A percentile compares a stretch with the other conserved stretches of the same genome.
phyloP scores from a whole-genome alignment of 257 asterid genomes.

The Eucommia ulmoides region DNA sequence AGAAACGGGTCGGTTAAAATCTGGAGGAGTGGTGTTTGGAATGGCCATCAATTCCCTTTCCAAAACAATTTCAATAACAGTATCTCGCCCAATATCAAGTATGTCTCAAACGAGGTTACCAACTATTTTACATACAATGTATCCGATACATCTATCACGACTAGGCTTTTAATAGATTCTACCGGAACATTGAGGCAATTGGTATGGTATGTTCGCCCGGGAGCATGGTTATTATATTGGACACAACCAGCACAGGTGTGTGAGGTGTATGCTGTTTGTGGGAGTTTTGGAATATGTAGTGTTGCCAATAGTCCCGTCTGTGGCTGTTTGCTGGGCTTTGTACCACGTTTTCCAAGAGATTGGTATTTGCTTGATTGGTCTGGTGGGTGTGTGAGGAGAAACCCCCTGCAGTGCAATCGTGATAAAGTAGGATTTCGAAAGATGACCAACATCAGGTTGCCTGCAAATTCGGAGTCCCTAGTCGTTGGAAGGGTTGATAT shows the following conservation, averaged over 20 bases:
- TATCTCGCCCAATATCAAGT: not conserved
- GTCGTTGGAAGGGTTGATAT: conserved; percentile 11
- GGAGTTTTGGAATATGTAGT: conserved; percentile 3
- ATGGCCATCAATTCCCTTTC: conserved; percentile 11
- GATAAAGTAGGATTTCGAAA: conserved; percentile 16
- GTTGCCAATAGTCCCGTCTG: not conserved
- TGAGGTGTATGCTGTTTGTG: conserved; percentile 4
- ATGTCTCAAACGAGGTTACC: not conserved
- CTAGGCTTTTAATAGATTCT: not conserved
- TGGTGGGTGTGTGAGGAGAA: conserved; percentile 25
- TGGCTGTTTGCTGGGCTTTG: conserved; percentile 6
- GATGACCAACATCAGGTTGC: conserved; percentile 14
- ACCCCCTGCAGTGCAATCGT: conserved; percentile 20
- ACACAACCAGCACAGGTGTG: not conserved
- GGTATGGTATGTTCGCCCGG: not conserved
- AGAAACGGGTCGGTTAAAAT: conserved; percentile 12
- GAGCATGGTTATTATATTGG: not conserved
- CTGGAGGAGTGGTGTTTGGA: conserved; percentile 21
- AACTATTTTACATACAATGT: not conserved
- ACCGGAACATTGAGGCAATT: not conserved
- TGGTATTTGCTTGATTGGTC: not conserved
- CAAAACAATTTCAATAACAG: not conserved
- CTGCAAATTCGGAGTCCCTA: conserved; percentile 5
- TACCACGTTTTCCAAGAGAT: not conserved
- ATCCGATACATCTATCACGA: not conserved